A percentile compares a stretch with the other conserved stretches of the same genome.
Conservation (phyloP, 805 yeast genomes). For the Saccharomycopsis schoenii region DNA sequence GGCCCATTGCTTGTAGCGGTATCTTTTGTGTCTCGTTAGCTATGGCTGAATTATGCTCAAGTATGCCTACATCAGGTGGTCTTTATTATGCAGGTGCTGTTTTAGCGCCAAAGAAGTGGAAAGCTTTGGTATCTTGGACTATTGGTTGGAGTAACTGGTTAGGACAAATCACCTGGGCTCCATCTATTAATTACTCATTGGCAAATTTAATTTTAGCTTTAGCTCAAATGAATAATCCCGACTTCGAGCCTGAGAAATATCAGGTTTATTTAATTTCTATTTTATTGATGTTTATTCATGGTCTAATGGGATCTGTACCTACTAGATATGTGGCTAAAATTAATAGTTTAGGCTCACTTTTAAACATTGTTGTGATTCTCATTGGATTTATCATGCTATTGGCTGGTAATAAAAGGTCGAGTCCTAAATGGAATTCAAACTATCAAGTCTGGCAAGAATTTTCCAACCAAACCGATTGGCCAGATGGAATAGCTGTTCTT, state of each 20-base stretch:
- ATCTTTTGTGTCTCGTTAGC: slow-evolving; percentile 39
- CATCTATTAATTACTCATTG: slow-evolving; percentile 63
- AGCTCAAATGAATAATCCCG: slow-evolving; percentile 46
- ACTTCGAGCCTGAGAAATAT: slow-evolving; percentile 43
- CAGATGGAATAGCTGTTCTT: slow-evolving; percentile 46
- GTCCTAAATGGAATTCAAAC: slow-evolving; percentile 36
- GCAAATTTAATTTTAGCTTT: slow-evolving; percentile 50
- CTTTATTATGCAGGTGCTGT: slow-evolving; percentile 59
- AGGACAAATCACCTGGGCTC: slow-evolving; percentile 56
- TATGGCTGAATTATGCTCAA: slow-evolving; percentile 59
- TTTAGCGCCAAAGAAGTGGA: slow-evolving; percentile 46
- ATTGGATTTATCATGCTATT: slow-evolving; percentile 57
- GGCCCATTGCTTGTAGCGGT: slow-evolving; percentile 43
- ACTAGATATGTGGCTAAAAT: slow-evolving; percentile 47
- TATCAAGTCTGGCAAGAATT: slow-evolving; percentile 45
- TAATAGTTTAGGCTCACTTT: slow-evolving; percentile 48
- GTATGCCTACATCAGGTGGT: slow-evolving; percentile 72
- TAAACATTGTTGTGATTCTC: slow-evolving; percentile 42
- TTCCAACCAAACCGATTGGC: slow-evolving; percentile 45
- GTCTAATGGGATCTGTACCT: slow-evolving; percentile 24
- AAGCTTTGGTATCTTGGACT: slow-evolving; percentile 47
- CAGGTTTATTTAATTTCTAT: slow-evolving; percentile 51
- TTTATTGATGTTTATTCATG: slow-evolving; percentile 31
- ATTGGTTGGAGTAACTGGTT: slow-evolving; percentile 62
- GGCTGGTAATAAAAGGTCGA: slow-evolving; percentile 37